Evolutionary conservation across 768 basidiomycete species (phyloP).

Genomic region (Gelatoporia subvermispora): DNA sequence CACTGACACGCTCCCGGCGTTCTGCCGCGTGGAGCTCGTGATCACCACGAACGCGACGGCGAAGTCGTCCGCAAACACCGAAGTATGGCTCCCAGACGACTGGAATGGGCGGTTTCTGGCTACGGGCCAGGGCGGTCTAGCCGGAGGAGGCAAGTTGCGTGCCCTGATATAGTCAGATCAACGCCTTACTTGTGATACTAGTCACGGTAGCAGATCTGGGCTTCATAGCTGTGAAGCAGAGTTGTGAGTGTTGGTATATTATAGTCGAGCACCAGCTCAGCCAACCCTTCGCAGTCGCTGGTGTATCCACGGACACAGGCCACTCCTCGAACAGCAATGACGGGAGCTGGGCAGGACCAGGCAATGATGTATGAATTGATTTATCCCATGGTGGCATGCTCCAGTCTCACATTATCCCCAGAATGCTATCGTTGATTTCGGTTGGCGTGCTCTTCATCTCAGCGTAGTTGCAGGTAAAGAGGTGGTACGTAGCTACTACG

Average conservation of each 20-base stretch:
- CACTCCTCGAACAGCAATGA: slow-evolving; percentile 10
- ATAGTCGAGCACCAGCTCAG: too few species aligned
- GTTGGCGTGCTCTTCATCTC: slow-evolving; percentile 24
- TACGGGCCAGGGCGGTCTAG: slow-evolving; percentile 25
- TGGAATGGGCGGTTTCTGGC: slow-evolving; percentile 27
- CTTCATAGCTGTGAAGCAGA: slow-evolving; percentile 17
- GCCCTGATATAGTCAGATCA: not conserved
- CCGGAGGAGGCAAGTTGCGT: slow-evolving; percentile 19
- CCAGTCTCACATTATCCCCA: slow-evolving; percentile 1
- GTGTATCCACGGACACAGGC: slow-evolving; percentile 22
- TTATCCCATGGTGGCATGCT: not conserved
- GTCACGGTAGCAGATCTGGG: slow-evolving; percentile 20
- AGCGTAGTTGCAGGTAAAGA: slow-evolving; percentile 23
- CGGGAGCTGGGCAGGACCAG: slow-evolving; percentile 18
- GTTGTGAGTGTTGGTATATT: slow-evolving; percentile 13
- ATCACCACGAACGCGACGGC: slow-evolving; percentile 21
- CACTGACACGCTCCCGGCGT: slow-evolving; percentile 13
- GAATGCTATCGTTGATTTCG: slow-evolving; percentile 27
- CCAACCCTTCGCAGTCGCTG: slow-evolving; percentile 12
- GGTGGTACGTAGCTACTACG: slow-evolving; percentile 24
- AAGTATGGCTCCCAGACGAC: slow-evolving; percentile 26
- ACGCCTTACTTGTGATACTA: not conserved
- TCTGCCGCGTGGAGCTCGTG: slow-evolving; percentile 22
- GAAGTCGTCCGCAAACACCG: slow-evolving; percentile 15
- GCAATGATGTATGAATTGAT: slow-evolving; percentile 13